A percentile compares a stretch with the other conserved stretches of the same genome.
Evolutionary conservation across 1,284 basidiomycete species (phyloP).

Genomic region (Trametes pubescens): DNA sequence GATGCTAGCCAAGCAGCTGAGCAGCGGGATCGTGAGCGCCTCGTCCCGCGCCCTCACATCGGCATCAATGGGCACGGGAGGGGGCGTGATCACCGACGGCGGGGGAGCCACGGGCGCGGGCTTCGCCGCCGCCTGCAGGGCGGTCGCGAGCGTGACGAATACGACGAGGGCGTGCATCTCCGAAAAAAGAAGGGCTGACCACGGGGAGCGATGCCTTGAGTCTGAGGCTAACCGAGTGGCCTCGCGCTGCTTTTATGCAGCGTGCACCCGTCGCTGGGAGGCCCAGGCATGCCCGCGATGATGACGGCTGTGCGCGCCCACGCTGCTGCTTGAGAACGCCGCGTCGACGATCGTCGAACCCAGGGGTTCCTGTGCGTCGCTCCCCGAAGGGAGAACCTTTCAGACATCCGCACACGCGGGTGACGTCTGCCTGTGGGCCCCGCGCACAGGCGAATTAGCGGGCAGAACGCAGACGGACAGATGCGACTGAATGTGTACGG

Average conservation of each 20-base stretch:
- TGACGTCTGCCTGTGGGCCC: background rate
- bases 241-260: slow-evolving; percentile 3
- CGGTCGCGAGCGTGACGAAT: slow-evolving; percentile 4
- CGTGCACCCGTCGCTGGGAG: background rate
- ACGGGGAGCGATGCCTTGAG: background rate
- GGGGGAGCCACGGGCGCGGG: slow-evolving; percentile 6
- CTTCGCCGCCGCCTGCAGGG: slow-evolving; percentile 15
- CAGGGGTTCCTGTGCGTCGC: background rate
- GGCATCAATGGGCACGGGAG: slow-evolving; percentile 12
- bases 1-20: slow-evolving; percentile 35
- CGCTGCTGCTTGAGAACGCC: slow-evolving; percentile 14
- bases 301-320: background rate
- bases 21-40: slow-evolving; percentile 69
- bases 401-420: background rate
- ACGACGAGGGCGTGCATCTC: slow-evolving; percentile 7
- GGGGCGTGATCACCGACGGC: slow-evolving; percentile 15
- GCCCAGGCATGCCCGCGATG: background rate
- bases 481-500: slow-evolving; percentile 1
- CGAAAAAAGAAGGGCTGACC: background rate
- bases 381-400: background rate
- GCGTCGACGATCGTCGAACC: slow-evolving; percentile 10
- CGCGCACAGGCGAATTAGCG: background rate
- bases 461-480: background rate
- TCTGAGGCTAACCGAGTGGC: background rate
- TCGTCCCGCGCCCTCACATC: slow-evolving; percentile 51